Conservation (phyloP, 257 asterid genomes). For the Prunella vulgaris region DNA sequence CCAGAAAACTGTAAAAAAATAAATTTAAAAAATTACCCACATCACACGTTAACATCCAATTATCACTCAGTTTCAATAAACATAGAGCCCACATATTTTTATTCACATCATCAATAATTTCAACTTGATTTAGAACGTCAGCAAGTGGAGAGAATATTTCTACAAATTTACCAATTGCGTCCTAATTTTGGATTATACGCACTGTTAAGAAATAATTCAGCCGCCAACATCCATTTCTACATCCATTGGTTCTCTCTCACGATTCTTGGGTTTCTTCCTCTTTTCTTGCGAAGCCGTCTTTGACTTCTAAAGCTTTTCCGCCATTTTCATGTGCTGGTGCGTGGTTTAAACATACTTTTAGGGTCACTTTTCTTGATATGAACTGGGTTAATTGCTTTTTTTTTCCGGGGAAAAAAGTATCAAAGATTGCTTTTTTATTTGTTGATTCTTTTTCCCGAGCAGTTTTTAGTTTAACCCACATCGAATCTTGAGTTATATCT, state of each 20-base stretch:
- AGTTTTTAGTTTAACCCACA: not conserved
- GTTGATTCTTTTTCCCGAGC: not conserved
- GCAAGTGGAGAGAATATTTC: slow-evolving; percentile 8
- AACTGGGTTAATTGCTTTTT: slow-evolving; percentile 6
- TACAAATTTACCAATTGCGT: slow-evolving; percentile 10
- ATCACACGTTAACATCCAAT: slow-evolving; percentile 20
- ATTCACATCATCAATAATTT: slow-evolving; percentile 24
- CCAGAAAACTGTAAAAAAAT: not conserved
- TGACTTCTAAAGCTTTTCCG: slow-evolving; percentile 5
- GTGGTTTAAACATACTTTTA: slow-evolving; percentile 10
- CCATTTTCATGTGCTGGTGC: slow-evolving; percentile 5
- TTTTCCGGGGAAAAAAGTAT: not conserved
- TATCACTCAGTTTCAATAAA: slow-evolving; percentile 13
- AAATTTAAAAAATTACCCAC: not conserved
- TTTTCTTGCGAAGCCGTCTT: slow-evolving; percentile 12
- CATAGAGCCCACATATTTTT: slow-evolving; percentile 16
- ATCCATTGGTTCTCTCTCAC: slow-evolving; percentile 20
- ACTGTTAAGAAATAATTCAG: slow-evolving; percentile 16
- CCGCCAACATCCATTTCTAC: slow-evolving; percentile 32
- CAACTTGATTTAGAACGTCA: slow-evolving; percentile 26
- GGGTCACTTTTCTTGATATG: slow-evolving; percentile 11
- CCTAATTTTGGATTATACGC: not conserved
- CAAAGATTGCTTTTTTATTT: not conserved
- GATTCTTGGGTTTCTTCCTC: slow-evolving; percentile 14
- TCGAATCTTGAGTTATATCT: slow-evolving; percentile 2